phyloP scores from a whole-genome alignment of 2,329 filamentous ascomycete species.

The Paramyrothecium sp. region DNA sequence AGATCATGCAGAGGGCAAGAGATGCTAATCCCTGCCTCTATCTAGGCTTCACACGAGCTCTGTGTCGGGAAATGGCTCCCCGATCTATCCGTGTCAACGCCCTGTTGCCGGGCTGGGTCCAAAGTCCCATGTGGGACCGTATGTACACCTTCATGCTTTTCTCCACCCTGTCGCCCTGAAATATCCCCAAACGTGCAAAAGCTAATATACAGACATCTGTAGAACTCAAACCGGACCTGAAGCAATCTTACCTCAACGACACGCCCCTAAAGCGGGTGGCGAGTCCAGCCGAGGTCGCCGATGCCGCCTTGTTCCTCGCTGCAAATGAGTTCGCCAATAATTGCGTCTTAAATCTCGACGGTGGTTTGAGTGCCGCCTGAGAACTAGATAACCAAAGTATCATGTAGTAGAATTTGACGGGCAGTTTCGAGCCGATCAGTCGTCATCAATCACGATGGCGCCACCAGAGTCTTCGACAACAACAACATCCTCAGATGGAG shows the following conservation, averaged over 20 bases:
- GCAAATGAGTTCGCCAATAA: slow-evolving; percentile 83
- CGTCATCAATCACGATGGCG: slow-evolving; percentile 67
- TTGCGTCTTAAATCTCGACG: slow-evolving; percentile 82
- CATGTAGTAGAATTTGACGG: slow-evolving; percentile 5
- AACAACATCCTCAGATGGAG: slow-evolving; percentile 37
- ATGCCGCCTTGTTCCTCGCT: slow-evolving; percentile 76
- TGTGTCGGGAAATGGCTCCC: slow-evolving; percentile 61
- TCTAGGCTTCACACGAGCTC: slow-evolving; percentile 65
- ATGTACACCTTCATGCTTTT: slow-evolving; percentile 24
- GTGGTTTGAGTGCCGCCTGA: slow-evolving; percentile 71
- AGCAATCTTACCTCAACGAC: slow-evolving; percentile 36
- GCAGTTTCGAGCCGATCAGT: slow-evolving; percentile 33
- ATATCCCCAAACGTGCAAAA: slow-evolving; percentile 8
- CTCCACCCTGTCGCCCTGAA: background rate
- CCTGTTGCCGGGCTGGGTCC: slow-evolving; percentile 79
- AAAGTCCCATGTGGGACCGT: slow-evolving; percentile 78
- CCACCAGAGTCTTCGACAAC: slow-evolving; percentile 55
- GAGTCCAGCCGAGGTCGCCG: slow-evolving; percentile 69
- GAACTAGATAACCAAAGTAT: slow-evolving; percentile 8
- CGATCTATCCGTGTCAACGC: slow-evolving; percentile 73
- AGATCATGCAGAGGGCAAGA: slow-evolving; percentile 2
- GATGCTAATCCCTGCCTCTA: slow-evolving; percentile 4
- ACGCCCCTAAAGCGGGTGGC: slow-evolving; percentile 71
- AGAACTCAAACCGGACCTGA: slow-evolving; percentile 37
- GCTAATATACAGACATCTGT: slow-evolving; percentile 38